These are phyloP conservation scores for Aspergillus saccharolyticus DNA, from an alignment of 495 filamentous ascomycete genomes.

Conservation along the genomic window DNA sequence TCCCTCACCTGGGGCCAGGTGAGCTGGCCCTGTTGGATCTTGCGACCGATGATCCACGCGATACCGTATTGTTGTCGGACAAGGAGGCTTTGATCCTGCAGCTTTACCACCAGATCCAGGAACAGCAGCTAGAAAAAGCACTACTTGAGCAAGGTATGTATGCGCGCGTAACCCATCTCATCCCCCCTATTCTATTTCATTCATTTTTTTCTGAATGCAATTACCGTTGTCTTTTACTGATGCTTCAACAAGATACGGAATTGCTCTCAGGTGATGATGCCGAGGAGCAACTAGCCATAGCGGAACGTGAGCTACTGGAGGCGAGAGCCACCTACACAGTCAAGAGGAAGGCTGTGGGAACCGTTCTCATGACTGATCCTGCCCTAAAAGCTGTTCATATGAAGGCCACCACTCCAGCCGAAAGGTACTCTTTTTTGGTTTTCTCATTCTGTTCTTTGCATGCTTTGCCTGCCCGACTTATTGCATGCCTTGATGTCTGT, in stretches of 20 bases:
- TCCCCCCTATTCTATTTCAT: slow-evolving; percentile 7
- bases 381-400: slow-evolving; percentile 71
- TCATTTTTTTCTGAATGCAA: neutral
- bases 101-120: slow-evolving; percentile 63
- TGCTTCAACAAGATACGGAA: slow-evolving; percentile 24
- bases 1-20: slow-evolving; percentile 34
- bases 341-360: slow-evolving; percentile 60
- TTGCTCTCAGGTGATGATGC: slow-evolving; percentile 38
- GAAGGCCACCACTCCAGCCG: slow-evolving; percentile 58
- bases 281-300: slow-evolving; percentile 46
- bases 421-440: slow-evolving; percentile 50
- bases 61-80: slow-evolving; percentile 53
- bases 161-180: neutral
- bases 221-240: neutral
- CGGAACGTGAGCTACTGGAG: slow-evolving; percentile 62
- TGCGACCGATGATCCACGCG: slow-evolving; percentile 38
- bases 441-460: neutral
- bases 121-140: slow-evolving; percentile 64
- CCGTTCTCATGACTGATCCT: slow-evolving; percentile 63
- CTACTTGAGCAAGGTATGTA: slow-evolving; percentile 52
- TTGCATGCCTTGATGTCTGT: too few relatives aligned
- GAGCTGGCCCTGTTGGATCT: slow-evolving; percentile 38
- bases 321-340: slow-evolving; percentile 63
- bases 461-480: neutral
- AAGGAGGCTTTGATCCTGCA: slow-evolving; percentile 58